phyloP scores from a whole-genome alignment of 495 filamentous ascomycete species.

The Emericellopsis terricola region DNA sequence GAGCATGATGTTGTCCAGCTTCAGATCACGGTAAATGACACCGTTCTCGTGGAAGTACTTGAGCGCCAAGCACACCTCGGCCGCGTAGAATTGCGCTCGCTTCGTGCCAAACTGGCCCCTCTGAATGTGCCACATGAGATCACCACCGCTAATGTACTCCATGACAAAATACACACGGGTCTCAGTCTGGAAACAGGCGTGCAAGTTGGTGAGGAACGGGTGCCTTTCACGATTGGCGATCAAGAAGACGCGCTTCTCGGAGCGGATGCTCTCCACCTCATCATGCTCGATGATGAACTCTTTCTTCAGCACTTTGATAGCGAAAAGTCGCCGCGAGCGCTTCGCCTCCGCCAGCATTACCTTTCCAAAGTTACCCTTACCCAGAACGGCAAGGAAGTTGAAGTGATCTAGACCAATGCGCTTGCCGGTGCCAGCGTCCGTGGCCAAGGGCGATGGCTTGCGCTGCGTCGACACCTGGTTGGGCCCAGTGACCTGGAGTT shows the following conservation, averaged over 20 bases:
- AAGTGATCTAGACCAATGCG: slow-evolving; percentile 95
- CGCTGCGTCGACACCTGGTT: slow-evolving; percentile 20
- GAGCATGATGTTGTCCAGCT: slow-evolving; percentile 96
- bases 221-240: slow-evolving; percentile 96
- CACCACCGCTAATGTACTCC: slow-evolving; percentile 98
- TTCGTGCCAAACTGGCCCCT: slow-evolving; percentile 90
- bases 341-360: slow-evolving; percentile 99
- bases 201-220: slow-evolving; percentile 86
- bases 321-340: slow-evolving; percentile 75
- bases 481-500: slow-evolving; percentile 11
- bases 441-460: slow-evolving; percentile 37
- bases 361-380: slow-evolving; percentile 99
- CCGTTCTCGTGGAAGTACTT: slow-evolving; percentile 99
- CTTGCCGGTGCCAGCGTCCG: slow-evolving; percentile 45
- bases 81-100: slow-evolving; percentile 96
- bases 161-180: slow-evolving; percentile 98
- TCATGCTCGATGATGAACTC: slow-evolving; percentile 99
- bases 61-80: slow-evolving; percentile 88
- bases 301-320: slow-evolving; percentile 99
- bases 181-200: slow-evolving; percentile 98
- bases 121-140: slow-evolving; percentile 98
- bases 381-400: slow-evolving; percentile 96
- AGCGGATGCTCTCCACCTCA: slow-evolving; percentile 96
- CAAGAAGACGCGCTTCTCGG: slow-evolving; percentile 92
- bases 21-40: slow-evolving; percentile 97